Evolutionary conservation across 2,329 filamentous ascomycete species (phyloP), one percentile per base, ranked within the genome.

Genomic region (Xylariales sp.): DNA sequence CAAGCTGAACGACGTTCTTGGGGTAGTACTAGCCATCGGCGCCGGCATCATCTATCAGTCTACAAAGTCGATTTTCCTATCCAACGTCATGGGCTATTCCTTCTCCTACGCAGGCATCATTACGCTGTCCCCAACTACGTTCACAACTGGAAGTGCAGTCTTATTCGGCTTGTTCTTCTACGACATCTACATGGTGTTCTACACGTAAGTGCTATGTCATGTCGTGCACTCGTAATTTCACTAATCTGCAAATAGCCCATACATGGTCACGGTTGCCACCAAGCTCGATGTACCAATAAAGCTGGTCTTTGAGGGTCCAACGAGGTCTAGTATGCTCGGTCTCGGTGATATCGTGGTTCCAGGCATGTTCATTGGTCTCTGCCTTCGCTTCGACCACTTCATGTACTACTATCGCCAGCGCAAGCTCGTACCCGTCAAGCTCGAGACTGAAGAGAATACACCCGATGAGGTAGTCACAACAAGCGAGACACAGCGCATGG

Each of bases 271-370:
- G 0, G 87, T 98, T 7, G 93, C 91, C 10, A 95, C 84, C 6
- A 85, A 84, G 29, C 71, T 98, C 19, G 91, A 98, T 51, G 86
- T 91, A 0, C 93, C 91, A 0, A 93, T 96, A 61, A 97, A 96
- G 60, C 77, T 98, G 6, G 75, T 93, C 4, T 94, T 95, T 48
- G 62, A 71, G 16, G 66, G 71, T 2, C 82, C 86, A 2, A 74
- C 76, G n/a, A 81, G 83, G 18, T 66, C 70, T 20, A 78, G 87
- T 40, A 95, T 97, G 76, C 80, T 98, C 6, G 91, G 91, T 0
- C 74, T 97, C 0, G 91, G 91, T n/a, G 91, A 98, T 57, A 86
- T 98, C 44, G 86, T 95, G 2, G 73, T 98, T 3, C 91, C 91
- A 0, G 93, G 91, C 7, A 88, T 97, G 56, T 83, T 96, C 65